Conservation (phyloP, 1,284 basidiomycete genomes). For the Fomitopsis schrenkii region DNA sequence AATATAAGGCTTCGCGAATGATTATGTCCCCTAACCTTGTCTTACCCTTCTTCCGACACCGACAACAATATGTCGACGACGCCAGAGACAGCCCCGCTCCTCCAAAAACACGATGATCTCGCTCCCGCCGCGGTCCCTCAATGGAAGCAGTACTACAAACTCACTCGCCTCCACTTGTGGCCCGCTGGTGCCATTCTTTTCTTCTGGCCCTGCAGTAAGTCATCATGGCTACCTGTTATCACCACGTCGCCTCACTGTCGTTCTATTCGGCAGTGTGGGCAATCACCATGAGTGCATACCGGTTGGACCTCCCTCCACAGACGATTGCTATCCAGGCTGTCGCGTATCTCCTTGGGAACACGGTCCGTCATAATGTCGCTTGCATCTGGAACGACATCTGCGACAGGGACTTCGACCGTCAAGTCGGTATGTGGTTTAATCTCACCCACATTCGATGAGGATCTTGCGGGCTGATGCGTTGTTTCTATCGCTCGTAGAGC, state of each 20-base stretch:
- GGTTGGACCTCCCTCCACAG: conserved; percentile 10
- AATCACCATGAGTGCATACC: conserved; percentile 22
- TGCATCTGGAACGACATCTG: conserved; percentile 37
- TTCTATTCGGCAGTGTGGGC: conserved; percentile 18
- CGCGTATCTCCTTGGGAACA: conserved; percentile 20
- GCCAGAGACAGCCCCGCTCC: not conserved
- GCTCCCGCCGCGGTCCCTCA: not conserved
- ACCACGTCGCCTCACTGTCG: not conserved
- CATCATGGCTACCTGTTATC: not conserved
- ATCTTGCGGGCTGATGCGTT: not conserved
- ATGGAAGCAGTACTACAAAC: conserved; percentile 13
- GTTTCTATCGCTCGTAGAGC: conserved; percentile 11
- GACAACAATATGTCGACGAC: not conserved
- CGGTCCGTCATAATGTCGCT: conserved; percentile 27
- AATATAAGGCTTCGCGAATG: not conserved
- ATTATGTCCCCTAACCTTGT: not conserved
- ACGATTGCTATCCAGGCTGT: conserved; percentile 14
- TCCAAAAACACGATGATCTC: not conserved
- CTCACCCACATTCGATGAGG: not conserved
- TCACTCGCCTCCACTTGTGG: conserved; percentile 29
- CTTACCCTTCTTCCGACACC: not conserved
- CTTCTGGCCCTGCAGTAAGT: conserved; percentile 31
- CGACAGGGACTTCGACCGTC: conserved; percentile 34
- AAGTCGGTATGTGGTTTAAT: conserved; percentile 26
- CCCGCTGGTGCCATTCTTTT: conserved; percentile 27